phyloP scores from a whole-genome alignment of 352 stramenopile genomes.

The Aphanomyces cochlioides region DNA sequence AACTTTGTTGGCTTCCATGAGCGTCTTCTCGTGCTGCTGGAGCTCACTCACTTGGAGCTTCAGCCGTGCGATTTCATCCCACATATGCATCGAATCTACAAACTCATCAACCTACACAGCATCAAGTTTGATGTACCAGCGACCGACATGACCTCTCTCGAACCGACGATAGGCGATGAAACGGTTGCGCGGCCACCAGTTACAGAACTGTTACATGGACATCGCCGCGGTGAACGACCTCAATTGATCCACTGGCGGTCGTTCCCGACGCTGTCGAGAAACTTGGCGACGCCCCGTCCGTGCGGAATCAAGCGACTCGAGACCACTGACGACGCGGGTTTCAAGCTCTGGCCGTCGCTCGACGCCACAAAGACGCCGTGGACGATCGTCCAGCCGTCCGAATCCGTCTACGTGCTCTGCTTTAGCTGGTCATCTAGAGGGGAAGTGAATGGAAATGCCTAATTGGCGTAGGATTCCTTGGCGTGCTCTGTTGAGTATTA shows the following conservation, averaged over 20 bases:
- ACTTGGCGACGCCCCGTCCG: constrained; percentile 73
- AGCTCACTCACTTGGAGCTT: constrained; percentile 20
- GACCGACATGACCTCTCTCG: neutral
- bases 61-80: constrained; percentile 10
- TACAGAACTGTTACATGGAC: too few relatives aligned
- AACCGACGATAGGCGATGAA: too few relatives aligned
- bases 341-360: constrained; percentile 32
- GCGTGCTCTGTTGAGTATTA: too few relatives aligned
- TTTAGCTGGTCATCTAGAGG: constrained; percentile 39
- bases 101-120: neutral
- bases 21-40: neutral
- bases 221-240: too few relatives aligned
- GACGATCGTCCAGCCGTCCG: constrained; percentile 67
- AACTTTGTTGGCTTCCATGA: neutral
- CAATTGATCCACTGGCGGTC: constrained; percentile 63
- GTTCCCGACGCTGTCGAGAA: constrained; percentile 43
- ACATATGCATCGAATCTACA: constrained; percentile 12
- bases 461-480: too few relatives aligned
- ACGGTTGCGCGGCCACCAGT: too few relatives aligned
- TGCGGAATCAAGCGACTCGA: constrained; percentile 47
- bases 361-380: constrained; percentile 66
- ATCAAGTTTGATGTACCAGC: constrained; percentile 3
- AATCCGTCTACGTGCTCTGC: constrained; percentile 54
- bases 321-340: constrained; percentile 1
- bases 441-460: too few relatives aligned